Evolutionary conservation across 2,329 filamentous ascomycete species (phyloP), one percentile per base, ranked within the genome.

Genomic region (Mollisia scopiformis): DNA sequence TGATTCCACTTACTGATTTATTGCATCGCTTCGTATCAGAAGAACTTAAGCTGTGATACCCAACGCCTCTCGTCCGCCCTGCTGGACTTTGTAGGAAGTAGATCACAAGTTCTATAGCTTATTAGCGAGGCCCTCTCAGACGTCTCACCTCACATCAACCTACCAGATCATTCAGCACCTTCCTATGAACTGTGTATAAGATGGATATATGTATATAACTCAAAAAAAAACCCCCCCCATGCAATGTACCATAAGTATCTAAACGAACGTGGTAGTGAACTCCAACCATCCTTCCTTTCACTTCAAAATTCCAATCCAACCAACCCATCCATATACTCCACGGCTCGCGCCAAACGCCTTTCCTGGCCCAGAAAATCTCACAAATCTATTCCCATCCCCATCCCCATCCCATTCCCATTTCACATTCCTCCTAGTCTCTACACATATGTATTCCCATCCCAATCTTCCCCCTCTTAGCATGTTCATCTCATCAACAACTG

Each of bases 401-500:
- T 25, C 41, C 41, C 13, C 19, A 7, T 13, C 2, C 8, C 21
- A 2, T 25, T 46, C 21, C 41, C 3, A 6, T 25, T 21, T 25
- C 23, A 6, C 13, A n/a, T 46, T 10, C 5, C 23, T 4, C 19
- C 8, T 25, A 2, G 2, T 46, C 37, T n/a, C 2, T 3, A 3
- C 7, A 3, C 13, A 4, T 39, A 2, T 19, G 14, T 16, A n/a
- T 21, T 5, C 13, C 41, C 41, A 23, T 43, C 39, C 39, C 39
- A 8, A 3, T 8, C 6, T 25, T 13, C 19, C n/a, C 14, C 39
- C 11, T 25, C n/a, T 43, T 19, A 25, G 11, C n/a, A 6, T 8
- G 4, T 25, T 25, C 21, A 10, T 46, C 8, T 27, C n/a, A 50
- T 62, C 55, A 68, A 51, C 67, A 69, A 39, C 47, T 63, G 10